Conservation (phyloP, 2,329 filamentous ascomycete species). For the Cytospora piceicola region DNA sequence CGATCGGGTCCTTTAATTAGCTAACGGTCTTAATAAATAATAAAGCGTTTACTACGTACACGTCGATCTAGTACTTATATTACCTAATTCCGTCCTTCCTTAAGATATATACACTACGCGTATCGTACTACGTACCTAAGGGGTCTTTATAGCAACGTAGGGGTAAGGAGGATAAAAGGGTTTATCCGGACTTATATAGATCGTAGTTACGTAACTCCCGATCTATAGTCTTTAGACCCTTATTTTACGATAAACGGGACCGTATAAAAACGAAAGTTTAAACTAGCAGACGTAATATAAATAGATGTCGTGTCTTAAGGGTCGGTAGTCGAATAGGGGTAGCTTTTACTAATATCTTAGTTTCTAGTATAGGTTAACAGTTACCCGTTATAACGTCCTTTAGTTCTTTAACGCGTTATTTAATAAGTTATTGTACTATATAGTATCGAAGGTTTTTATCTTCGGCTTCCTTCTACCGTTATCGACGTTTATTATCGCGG, state of each 20-base stretch:
- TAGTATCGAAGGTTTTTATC: not conserved
- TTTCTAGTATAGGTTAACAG: not conserved
- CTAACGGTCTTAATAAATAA: not conserved
- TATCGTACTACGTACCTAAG: constrained; percentile 1
- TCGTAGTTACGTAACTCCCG: not conserved
- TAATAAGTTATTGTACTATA: not conserved
- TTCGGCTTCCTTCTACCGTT: not conserved
- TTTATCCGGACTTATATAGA: not conserved
- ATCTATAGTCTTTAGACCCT: not conserved
- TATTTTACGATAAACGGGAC: not conserved
- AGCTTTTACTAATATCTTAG: not conserved
- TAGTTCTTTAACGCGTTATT: not conserved
- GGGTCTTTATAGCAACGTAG: not conserved
- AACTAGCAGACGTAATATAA: too few relatives aligned
- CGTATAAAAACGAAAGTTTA: not conserved
- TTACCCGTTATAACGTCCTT: not conserved
- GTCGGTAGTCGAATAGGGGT: not conserved
- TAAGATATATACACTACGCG: not conserved
- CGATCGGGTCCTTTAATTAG: not conserved
- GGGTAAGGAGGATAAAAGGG: not conserved
- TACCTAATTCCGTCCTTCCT: not conserved
- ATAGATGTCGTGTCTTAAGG: constrained; percentile 1
- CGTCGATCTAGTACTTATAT: not conserved
- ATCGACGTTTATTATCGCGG: too few relatives aligned
- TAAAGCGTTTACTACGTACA: not conserved